Evolutionary conservation across 2,329 filamentous ascomycete species (phyloP).

Genomic region (Metarhizium brunneum): DNA sequence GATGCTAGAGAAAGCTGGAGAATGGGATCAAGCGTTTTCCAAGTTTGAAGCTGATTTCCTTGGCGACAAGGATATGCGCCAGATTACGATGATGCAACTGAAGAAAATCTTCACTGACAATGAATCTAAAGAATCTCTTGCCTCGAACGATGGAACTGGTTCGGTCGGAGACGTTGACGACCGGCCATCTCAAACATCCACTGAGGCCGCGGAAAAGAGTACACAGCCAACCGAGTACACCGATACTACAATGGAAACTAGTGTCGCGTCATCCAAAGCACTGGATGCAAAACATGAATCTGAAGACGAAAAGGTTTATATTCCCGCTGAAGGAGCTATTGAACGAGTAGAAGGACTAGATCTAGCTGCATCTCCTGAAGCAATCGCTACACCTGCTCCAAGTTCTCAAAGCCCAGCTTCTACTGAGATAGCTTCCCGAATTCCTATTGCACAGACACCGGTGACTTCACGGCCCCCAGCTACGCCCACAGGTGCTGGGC

Average conservation of each 20-base stretch:
- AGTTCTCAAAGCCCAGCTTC: slow-evolving; percentile 2
- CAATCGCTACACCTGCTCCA: slow-evolving; percentile 12
- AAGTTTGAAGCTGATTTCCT: slow-evolving; percentile 92
- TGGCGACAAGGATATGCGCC: slow-evolving; percentile 91
- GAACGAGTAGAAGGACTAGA: slow-evolving; percentile 42
- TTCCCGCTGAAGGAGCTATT: slow-evolving; percentile 25
- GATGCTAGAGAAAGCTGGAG: slow-evolving; percentile 85
- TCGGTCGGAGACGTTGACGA: slow-evolving; percentile 45
- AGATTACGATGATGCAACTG: slow-evolving; percentile 83
- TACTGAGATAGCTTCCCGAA: background rate
- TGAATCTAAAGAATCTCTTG: slow-evolving; percentile 68
- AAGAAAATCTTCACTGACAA: slow-evolving; percentile 93
- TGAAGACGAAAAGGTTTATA: slow-evolving; percentile 21
- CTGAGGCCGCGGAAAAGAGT: slow-evolving; percentile 37
- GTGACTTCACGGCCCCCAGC: slow-evolving; percentile 11
- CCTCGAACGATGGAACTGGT: slow-evolving; percentile 56
- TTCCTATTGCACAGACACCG: background rate
- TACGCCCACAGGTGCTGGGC: slow-evolving; percentile 12
- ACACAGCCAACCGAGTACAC: slow-evolving; percentile 32
- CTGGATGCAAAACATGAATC: slow-evolving; percentile 10
- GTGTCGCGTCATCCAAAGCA: slow-evolving; percentile 15
- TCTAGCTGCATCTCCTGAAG: slow-evolving; percentile 29
- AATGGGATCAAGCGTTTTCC: slow-evolving; percentile 85
- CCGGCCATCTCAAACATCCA: slow-evolving; percentile 33
- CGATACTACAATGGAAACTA: slow-evolving; percentile 24